phyloP scores from a whole-genome alignment of 2,329 filamentous ascomycete species.

The Eutypa lata region DNA sequence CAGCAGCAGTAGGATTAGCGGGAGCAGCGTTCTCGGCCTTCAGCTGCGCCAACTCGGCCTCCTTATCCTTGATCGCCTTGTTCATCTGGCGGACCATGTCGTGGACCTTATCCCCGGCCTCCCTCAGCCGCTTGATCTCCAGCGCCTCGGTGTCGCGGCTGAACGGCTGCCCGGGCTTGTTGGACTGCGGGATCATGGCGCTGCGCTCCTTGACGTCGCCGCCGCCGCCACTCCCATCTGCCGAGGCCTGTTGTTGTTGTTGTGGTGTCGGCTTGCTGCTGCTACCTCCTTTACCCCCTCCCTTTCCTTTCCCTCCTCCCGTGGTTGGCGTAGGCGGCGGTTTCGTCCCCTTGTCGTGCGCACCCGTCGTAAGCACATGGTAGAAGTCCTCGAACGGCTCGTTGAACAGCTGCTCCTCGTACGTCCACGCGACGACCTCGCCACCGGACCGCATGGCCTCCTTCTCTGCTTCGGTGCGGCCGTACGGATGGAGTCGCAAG shows the following conservation, averaged over 20 bases:
- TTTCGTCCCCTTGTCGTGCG: constrained; percentile 45
- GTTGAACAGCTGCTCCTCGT: constrained; percentile 96
- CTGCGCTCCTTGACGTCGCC: constrained; percentile 56
- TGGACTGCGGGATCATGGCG: constrained; percentile 70
- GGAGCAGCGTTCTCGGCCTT: constrained; percentile 55
- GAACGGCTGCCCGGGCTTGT: constrained; percentile 67
- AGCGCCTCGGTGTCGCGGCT: constrained; percentile 66
- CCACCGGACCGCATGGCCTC: constrained; percentile 57
- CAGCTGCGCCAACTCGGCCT: constrained; percentile 56
- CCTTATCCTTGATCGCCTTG: constrained; percentile 62
- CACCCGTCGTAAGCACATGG: constrained; percentile 76
- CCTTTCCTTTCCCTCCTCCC: constrained; percentile 48
- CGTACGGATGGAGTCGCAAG: constrained; percentile 86
- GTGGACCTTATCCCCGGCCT: constrained; percentile 62
- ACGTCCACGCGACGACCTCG: constrained; percentile 73
- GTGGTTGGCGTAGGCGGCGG: constrained; percentile 25
- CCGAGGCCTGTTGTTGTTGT: neutral
- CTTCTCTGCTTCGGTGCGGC: constrained; percentile 72
- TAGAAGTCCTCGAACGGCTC: constrained; percentile 93
- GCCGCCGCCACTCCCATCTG: constrained; percentile 3
- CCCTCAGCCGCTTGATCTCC: constrained; percentile 58
- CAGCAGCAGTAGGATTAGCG: neutral
- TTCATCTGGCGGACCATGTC: constrained; percentile 58
- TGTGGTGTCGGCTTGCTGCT: constrained; percentile 30
- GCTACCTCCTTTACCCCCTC: constrained; percentile 43